Evolutionary conservation across 306 rosid genomes (phyloP).

Genomic region (Nissolia schottii): DNA sequence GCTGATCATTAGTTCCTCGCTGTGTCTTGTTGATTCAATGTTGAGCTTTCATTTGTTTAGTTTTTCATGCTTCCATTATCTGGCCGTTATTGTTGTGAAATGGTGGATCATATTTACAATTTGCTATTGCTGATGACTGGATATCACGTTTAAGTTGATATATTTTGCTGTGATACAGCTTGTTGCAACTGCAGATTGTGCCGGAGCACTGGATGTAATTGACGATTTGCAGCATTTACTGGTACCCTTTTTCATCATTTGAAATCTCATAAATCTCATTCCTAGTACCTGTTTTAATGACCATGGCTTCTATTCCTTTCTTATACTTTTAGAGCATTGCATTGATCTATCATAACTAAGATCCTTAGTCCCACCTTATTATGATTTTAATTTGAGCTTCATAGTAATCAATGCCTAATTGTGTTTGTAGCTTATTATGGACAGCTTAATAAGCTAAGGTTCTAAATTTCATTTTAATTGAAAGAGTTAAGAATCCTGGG

Average conservation of each 20-base stretch:
- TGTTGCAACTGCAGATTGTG: constrained; percentile 97
- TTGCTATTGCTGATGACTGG: constrained; percentile 14
- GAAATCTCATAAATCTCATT: neutral
- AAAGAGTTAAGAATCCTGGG: neutral
- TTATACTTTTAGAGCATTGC: neutral
- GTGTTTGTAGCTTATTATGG: neutral
- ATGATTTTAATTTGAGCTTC: neutral
- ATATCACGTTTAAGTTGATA: constrained; percentile 31
- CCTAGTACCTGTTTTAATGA: neutral
- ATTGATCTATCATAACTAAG: neutral
- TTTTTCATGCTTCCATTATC: neutral
- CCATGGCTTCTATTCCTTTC: neutral
- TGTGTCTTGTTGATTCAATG: neutral
- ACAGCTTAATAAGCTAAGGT: neutral
- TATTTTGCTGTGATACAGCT: constrained; percentile 81
- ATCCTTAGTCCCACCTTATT: neutral
- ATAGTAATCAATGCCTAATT: neutral
- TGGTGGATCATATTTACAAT: neutral
- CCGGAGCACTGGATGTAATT: constrained; percentile 94
- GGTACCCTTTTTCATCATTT: constrained; percentile 43
- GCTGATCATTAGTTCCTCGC: neutral
- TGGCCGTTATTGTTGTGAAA: neutral
- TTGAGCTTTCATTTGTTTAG: neutral
- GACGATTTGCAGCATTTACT: constrained; percentile 86
- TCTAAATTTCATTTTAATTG: neutral